These are phyloP conservation scores for Nematocida ausubeli DNA, from an alignment of 371 early-diverging fungal species.

Conservation along the genomic window DNA sequence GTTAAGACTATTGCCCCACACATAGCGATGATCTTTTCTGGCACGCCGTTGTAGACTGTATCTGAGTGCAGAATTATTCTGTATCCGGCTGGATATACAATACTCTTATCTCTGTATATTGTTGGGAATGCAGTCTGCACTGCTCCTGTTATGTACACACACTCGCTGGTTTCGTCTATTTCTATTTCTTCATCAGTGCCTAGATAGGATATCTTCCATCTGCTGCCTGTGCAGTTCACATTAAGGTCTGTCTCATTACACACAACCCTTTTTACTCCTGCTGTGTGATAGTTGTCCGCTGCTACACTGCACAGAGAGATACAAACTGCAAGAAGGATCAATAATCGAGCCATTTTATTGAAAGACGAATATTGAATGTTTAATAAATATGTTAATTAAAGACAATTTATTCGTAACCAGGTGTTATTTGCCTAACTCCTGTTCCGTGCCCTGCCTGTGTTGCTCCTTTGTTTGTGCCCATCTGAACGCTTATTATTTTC, in stretches of 20 bases:
- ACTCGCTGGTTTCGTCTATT: slow-evolving; percentile 3
- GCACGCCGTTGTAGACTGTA: slow-evolving; percentile 6
- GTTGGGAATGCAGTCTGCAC: not conserved
- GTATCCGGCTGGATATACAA: slow-evolving; percentile 26
- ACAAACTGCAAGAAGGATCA: not conserved
- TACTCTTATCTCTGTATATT: not conserved
- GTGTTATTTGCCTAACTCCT: slow-evolving; percentile 48
- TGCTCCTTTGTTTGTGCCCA: slow-evolving; percentile 55
- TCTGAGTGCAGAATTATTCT: slow-evolving; percentile 32
- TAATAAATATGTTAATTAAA: not conserved
- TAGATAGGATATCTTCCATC: slow-evolving; percentile 55
- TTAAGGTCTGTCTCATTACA: slow-evolving; percentile 46
- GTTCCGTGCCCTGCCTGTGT: slow-evolving; percentile 51
- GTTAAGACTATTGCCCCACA: not conserved
- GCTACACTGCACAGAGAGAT: not conserved
- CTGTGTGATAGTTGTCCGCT: slow-evolving; percentile 42
- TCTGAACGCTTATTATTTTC: slow-evolving; percentile 57
- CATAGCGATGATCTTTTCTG: slow-evolving; percentile 31
- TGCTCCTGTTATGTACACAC: slow-evolving; percentile 8
- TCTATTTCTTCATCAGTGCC: slow-evolving; percentile 22
- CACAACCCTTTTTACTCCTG: not conserved
- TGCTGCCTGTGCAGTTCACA: slow-evolving; percentile 6
- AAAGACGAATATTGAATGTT: not conserved
- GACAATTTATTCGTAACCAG: slow-evolving; percentile 23
- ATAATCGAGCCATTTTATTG: not conserved